Conservation (phyloP, 1,284 basidiomycete genomes). For the Mycosarcoma maydis region DNA sequence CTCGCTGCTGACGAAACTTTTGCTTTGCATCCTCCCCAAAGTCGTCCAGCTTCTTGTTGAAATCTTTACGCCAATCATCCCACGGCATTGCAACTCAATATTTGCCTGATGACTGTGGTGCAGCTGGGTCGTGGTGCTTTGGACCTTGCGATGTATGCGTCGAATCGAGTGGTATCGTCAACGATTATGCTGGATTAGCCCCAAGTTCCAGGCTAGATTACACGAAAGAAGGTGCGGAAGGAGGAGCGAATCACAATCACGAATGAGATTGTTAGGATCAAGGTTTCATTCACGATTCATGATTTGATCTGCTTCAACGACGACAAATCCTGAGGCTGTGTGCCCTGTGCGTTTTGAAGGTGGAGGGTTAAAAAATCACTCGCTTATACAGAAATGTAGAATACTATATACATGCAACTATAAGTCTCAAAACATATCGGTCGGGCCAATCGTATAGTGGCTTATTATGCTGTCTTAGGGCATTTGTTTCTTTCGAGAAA, state of each 20-base stretch:
- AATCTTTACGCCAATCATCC: conserved; percentile 46
- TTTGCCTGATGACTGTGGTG: neutral
- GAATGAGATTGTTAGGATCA: too few relatives aligned
- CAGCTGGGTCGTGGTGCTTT: neutral
- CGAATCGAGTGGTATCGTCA: too few relatives aligned
- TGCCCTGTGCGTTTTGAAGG: conserved; percentile 17
- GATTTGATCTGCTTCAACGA: too few relatives aligned
- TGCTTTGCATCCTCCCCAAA: conserved; percentile 46
- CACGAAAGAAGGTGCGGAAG: too few relatives aligned
- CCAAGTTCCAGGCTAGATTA: too few relatives aligned
- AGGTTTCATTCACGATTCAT: too few relatives aligned
- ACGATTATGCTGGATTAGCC: too few relatives aligned
- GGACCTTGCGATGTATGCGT: neutral
- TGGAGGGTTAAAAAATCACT: too few relatives aligned
- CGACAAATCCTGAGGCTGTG: conserved; percentile 7
- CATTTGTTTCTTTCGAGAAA: neutral
- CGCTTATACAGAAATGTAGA: neutral
- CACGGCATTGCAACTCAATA: conserved; percentile 14
- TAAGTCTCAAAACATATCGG: neutral
- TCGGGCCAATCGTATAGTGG: conserved; percentile 50
- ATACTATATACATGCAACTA: conserved; percentile 3
- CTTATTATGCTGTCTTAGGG: conserved; percentile 59
- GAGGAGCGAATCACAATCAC: too few relatives aligned
- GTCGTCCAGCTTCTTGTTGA: conserved; percentile 51
- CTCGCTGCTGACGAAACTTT: conserved; percentile 41